A percentile compares a stretch with the other conserved stretches of the same genome.
Conservation (phyloP, 2,329 filamentous ascomycete genomes). For the Trichoderma cornu-damae region DNA sequence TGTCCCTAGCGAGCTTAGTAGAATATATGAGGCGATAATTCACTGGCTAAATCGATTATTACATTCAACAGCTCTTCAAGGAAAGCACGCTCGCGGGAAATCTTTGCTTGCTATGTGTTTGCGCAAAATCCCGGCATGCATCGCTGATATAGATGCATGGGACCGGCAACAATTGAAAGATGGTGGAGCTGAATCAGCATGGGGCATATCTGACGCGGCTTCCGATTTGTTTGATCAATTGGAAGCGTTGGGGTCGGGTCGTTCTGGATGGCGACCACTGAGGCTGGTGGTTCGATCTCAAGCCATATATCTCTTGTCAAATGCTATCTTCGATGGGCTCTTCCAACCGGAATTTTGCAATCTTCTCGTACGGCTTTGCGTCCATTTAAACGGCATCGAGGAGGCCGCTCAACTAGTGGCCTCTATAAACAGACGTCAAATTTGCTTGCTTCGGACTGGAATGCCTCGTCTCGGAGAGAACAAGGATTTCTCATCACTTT, state of each 20-base stretch:
- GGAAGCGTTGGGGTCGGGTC: constrained; percentile 29
- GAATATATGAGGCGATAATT: constrained; percentile 33
- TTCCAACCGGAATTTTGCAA: constrained; percentile 28
- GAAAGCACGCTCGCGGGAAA: constrained; percentile 25
- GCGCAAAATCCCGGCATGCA: constrained; percentile 29
- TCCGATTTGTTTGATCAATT: constrained; percentile 34
- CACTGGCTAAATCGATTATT: constrained; percentile 30
- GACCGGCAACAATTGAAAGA: constrained; percentile 26
- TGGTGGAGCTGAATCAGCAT: constrained; percentile 25
- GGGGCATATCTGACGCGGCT: constrained; percentile 27
- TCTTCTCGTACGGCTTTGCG: constrained; percentile 29
- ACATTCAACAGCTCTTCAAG: constrained; percentile 25
- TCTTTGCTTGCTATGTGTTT: constrained; percentile 37
- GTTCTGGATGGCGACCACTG: constrained; percentile 33
- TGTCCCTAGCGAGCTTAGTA: constrained; percentile 25
- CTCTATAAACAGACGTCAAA: constrained; percentile 17
- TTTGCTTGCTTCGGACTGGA: constrained; percentile 21
- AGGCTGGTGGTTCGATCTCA: constrained; percentile 33
- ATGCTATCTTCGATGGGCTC: constrained; percentile 30
- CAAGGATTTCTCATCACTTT: constrained; percentile 24
- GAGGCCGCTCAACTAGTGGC: constrained; percentile 29
- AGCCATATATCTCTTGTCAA: constrained; percentile 27
- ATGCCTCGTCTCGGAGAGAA: constrained; percentile 21
- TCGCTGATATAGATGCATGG: constrained; percentile 33
- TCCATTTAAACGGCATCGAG: constrained; percentile 25